Evolutionary conservation across 768 basidiomycete species (phyloP).

Genomic region (Leucocoprinus leucothites): DNA sequence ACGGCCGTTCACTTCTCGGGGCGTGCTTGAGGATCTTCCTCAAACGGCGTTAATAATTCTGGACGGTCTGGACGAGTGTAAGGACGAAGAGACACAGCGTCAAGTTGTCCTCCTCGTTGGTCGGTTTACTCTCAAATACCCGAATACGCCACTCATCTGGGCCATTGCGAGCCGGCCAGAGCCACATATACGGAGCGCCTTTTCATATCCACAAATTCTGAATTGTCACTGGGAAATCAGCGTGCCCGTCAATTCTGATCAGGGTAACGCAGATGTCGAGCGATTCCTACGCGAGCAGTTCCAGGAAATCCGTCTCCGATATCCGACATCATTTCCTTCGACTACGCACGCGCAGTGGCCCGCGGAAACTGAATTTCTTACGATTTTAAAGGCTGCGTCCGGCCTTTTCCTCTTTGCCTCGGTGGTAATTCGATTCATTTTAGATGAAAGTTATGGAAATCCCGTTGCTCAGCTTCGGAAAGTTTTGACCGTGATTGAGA

Average conservation of each 20-base stretch:
- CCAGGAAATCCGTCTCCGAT: slow-evolving; percentile 5
- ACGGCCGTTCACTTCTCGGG: slow-evolving; percentile 1
- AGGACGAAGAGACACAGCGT: slow-evolving; percentile 10
- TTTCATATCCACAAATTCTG: not conserved
- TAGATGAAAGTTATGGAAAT: not conserved
- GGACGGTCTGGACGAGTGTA: slow-evolving; percentile 27
- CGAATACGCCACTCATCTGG: slow-evolving; percentile 17
- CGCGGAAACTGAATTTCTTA: slow-evolving; percentile 10
- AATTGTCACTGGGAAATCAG: not conserved
- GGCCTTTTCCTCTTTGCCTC: slow-evolving; percentile 28
- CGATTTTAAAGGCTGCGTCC: slow-evolving; percentile 16
- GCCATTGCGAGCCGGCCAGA: slow-evolving; percentile 27
- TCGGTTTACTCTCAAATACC: not conserved
- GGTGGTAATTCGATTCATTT: slow-evolving; percentile 23
- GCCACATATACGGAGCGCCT: slow-evolving; percentile 14
- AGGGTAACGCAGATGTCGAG: slow-evolving; percentile 17
- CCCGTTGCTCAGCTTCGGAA: not conserved
- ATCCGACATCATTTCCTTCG: not conserved
- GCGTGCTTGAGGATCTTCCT: not conserved
- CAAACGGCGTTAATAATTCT: slow-evolving; percentile 13
- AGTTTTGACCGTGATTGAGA: not conserved
- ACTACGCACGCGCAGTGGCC: slow-evolving; percentile 1
- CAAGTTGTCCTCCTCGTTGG: slow-evolving; percentile 15
- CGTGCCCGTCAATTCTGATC: slow-evolving; percentile 9
- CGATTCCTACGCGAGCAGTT: slow-evolving; percentile 14